phyloP scores from a whole-genome alignment of 768 basidiomycete species.

The Suillus luteus region DNA sequence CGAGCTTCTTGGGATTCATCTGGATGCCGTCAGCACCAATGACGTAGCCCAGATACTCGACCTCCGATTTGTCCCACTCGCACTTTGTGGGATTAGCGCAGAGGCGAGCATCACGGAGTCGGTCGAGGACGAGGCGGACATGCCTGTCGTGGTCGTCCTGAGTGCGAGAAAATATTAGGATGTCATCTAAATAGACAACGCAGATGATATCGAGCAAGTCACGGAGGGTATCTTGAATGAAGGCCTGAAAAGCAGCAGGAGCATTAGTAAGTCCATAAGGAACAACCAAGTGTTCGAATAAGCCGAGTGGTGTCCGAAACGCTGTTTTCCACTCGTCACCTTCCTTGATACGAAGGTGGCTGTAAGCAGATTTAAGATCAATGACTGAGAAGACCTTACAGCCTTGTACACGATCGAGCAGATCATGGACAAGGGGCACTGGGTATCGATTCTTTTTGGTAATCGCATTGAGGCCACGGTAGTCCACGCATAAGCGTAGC shows the following conservation, averaged over 20 bases:
- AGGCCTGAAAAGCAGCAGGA: slow-evolving; percentile 43
- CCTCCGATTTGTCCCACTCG: too few species aligned
- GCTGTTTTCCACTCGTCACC: slow-evolving; percentile 46
- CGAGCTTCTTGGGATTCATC: too few species aligned
- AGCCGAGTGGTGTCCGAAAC: slow-evolving; percentile 40
- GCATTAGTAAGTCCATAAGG: slow-evolving; percentile 42
- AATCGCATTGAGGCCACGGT: slow-evolving; percentile 35
- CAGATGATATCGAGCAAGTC: too few species aligned
- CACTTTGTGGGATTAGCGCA: too few species aligned
- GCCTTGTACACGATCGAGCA: slow-evolving; percentile 31
- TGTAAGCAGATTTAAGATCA: slow-evolving; percentile 42
- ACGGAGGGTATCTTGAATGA: slow-evolving; percentile 39
- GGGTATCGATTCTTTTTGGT: slow-evolving; percentile 38
- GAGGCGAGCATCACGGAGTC: too few species aligned
- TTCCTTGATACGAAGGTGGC: slow-evolving; percentile 37
- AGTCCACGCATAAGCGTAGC: slow-evolving; percentile 36
- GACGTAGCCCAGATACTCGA: too few species aligned
- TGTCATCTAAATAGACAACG: too few species aligned
- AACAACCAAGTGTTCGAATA: slow-evolving; percentile 41
- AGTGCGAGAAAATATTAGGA: too few species aligned
- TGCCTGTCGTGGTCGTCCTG: too few species aligned
- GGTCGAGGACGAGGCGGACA: too few species aligned
- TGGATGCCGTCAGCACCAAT: too few species aligned
- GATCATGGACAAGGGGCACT: slow-evolving; percentile 34
- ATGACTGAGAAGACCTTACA: slow-evolving; percentile 34